Evolutionary conservation across 179 eudicot species (phyloP).

Genomic region (Spergularia azorica): DNA sequence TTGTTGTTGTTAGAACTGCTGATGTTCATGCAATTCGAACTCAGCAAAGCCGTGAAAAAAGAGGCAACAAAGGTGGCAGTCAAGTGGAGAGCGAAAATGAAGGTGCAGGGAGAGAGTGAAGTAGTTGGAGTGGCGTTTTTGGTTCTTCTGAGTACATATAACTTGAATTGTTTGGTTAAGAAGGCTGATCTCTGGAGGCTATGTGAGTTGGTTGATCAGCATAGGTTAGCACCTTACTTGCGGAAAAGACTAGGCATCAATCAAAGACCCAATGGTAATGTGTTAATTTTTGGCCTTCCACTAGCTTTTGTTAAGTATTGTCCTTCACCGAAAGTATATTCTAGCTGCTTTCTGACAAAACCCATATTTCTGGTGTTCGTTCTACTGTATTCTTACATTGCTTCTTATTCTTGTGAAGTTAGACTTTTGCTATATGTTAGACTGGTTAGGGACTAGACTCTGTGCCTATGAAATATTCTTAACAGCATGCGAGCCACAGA

Average conservation of each 20-base stretch:
- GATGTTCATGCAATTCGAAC: conserved; percentile 19
- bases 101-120: conserved; percentile 14
- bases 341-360: too few relatives aligned
- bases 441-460: neutral
- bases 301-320: neutral
- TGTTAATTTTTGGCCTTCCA: neutral
- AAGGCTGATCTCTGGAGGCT: conserved; percentile 32
- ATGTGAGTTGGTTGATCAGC: conserved; percentile 17
- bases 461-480: neutral
- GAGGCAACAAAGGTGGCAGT: conserved; percentile 33
- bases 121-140: conserved; percentile 34
- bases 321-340: neutral
- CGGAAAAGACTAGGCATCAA: conserved; percentile 29
- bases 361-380: neutral
- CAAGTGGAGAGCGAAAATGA: conserved; percentile 35
- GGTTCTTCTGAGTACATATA: conserved; percentile 35
- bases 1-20: conserved; percentile 39
- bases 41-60: conserved; percentile 17
- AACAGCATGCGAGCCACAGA: too few relatives aligned
- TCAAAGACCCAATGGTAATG: conserved; percentile 25
- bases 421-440: neutral
- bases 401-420: too few relatives aligned
- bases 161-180: conserved; percentile 23
- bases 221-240: conserved; percentile 22
- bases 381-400: neutral